Conservation (phyloP, 208 protist species). For the Blastocrithidia nonstop region DNA sequence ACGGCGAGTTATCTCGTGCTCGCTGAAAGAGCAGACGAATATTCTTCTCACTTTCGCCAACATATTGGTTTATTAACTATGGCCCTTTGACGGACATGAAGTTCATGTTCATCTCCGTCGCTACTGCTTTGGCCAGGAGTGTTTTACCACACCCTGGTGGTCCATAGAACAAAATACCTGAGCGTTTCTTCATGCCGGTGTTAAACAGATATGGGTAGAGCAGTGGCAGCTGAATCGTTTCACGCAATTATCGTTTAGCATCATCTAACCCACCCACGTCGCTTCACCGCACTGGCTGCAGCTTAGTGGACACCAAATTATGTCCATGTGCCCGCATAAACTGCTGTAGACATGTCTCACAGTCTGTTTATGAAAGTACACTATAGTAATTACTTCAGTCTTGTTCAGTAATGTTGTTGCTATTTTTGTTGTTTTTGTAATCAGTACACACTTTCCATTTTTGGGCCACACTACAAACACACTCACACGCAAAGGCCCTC, state of each 20-base stretch:
- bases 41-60: conserved; percentile 86
- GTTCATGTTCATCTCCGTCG: conserved; percentile 88
- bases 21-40: conserved; percentile 81
- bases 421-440: neutral
- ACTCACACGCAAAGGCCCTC: conserved; percentile 30
- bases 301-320: conserved; percentile 70
- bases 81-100: conserved; percentile 92
- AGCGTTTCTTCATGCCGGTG: conserved; percentile 48
- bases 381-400: conserved; percentile 5
- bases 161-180: conserved; percentile 85
- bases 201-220: conserved; percentile 72
- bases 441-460: neutral
- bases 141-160: conserved; percentile 91
- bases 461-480: conserved; percentile 9
- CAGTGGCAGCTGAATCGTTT: conserved; percentile 74
- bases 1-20: conserved; percentile 78
- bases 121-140: conserved; percentile 86
- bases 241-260: conserved; percentile 68
- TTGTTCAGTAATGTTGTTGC: neutral
- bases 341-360: conserved; percentile 27
- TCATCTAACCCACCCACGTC: conserved; percentile 87
- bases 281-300: conserved; percentile 75
- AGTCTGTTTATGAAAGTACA: conserved; percentile 45
- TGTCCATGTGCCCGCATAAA: conserved; percentile 66
- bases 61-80: conserved; percentile 90